These are phyloP conservation scores for Eleusine indica DNA, from an alignment of 176 grass and related monocot species.

Conservation along the genomic window DNA sequence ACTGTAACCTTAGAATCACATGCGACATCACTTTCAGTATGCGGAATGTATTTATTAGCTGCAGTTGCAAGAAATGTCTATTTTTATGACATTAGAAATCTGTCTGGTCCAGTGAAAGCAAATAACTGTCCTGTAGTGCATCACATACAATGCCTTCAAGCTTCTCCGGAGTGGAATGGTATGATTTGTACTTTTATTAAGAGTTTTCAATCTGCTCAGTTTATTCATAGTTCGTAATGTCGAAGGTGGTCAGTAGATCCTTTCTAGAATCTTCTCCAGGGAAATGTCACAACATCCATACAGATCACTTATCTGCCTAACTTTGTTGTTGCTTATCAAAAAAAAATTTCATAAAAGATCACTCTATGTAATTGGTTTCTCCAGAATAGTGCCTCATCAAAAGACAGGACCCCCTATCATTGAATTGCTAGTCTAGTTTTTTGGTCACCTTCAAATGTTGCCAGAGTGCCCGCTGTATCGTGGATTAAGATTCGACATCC, in stretches of 20 bases:
- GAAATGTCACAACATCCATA: not conserved
- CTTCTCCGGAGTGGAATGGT: slow-evolving; percentile 64
- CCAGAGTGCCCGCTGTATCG: not conserved
- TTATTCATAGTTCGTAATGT: not conserved
- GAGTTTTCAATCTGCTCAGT: not conserved
- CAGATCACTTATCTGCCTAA: not conserved
- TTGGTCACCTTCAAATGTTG: not conserved
- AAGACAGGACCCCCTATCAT: not conserved
- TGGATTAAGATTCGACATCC: not conserved
- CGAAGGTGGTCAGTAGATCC: not conserved
- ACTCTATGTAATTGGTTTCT: not conserved
- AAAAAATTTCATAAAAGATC: not conserved
- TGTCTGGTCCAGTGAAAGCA: slow-evolving; percentile 47
- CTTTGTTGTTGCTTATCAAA: not conserved
- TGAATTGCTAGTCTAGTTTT: not conserved
- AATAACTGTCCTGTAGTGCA: slow-evolving; percentile 51
- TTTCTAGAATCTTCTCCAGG: not conserved
- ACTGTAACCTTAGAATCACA: slow-evolving; percentile 46
- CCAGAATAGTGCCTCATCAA: not conserved
- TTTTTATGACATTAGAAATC: slow-evolving; percentile 64
- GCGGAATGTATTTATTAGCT: slow-evolving; percentile 54
- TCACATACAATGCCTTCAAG: slow-evolving; percentile 56
- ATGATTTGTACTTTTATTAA: slow-evolving; percentile 18
- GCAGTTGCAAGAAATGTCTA: slow-evolving; percentile 55
- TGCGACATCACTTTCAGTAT: slow-evolving; percentile 65